Percentiles rank a stretch among this genome's conserved stretches.
phyloP scores from a whole-genome alignment of 306 rosid species.

The Vachellia pachyceras region DNA sequence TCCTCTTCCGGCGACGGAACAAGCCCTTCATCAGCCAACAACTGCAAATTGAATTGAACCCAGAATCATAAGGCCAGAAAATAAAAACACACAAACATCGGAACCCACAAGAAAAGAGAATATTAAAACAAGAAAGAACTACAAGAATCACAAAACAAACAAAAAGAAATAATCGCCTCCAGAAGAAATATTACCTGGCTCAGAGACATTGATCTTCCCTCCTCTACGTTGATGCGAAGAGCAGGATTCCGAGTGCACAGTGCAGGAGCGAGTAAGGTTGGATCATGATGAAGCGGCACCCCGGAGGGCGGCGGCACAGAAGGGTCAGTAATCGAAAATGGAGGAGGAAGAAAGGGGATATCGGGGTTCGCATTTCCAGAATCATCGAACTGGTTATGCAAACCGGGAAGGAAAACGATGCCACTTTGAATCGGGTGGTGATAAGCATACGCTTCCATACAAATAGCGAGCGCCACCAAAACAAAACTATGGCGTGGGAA shows the following conservation, averaged over 20 bases:
- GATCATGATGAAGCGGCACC: slow-evolving; percentile 27
- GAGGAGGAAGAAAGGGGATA: slow-evolving; percentile 9
- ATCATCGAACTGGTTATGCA: not conserved
- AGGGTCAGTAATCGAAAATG: slow-evolving; percentile 30
- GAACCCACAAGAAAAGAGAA: not conserved
- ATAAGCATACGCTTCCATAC: slow-evolving; percentile 41
- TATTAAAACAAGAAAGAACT: not conserved
- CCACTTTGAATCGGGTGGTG: slow-evolving; percentile 26
- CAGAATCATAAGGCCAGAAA: not conserved
- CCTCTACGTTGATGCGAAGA: slow-evolving; percentile 29
- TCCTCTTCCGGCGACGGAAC: slow-evolving; percentile 46
- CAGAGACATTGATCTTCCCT: slow-evolving; percentile 47
- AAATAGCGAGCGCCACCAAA: slow-evolving; percentile 22
- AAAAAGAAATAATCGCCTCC: not conserved
- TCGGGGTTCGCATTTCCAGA: slow-evolving; percentile 6
- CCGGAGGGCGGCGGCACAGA: slow-evolving; percentile 21
- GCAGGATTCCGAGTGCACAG: slow-evolving; percentile 14
- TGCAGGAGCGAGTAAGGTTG: not conserved
- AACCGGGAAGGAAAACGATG: slow-evolving; percentile 27
- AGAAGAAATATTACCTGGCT: slow-evolving; percentile 40
- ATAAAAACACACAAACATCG: not conserved
- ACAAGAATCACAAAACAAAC: not conserved
- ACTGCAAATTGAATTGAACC: slow-evolving; percentile 36
- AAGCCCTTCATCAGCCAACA: slow-evolving; percentile 48
- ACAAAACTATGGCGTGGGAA: slow-evolving; percentile 22